phyloP scores from a whole-genome alignment of 1,284 basidiomycete species.

The Cutaneotrichosporon sp. region DNA sequence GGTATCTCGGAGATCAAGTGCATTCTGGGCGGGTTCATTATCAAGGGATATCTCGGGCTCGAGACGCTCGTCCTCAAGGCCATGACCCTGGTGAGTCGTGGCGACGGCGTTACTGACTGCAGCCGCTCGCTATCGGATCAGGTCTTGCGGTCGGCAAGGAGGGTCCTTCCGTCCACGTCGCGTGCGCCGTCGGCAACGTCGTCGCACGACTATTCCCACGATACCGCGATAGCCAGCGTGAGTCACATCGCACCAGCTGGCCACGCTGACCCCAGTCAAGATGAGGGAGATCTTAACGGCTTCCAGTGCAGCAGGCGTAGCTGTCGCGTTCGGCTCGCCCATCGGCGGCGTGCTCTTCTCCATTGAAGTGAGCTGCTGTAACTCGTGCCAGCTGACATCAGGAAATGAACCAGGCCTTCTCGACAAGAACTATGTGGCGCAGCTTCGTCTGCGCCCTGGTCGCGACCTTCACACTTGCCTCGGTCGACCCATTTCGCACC shows the following conservation, averaged over 20 bases:
- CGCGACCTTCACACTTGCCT: slow-evolving; percentile 91
- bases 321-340: slow-evolving; percentile 95
- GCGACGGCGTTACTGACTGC: slow-evolving; percentile 21
- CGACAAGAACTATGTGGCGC: slow-evolving; percentile 97
- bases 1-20: slow-evolving; percentile 99
- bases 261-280: slow-evolving; percentile 63
- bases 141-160: slow-evolving; percentile 98
- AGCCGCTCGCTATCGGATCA: slow-evolving; percentile 95
- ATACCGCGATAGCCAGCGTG: slow-evolving; percentile 86
- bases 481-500: slow-evolving; percentile 97
- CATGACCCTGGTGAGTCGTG: slow-evolving; percentile 71
- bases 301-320: slow-evolving; percentile 94
- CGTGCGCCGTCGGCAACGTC: slow-evolving; percentile 87
- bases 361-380: slow-evolving; percentile 57
- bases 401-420: slow-evolving; percentile 98
- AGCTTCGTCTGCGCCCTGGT: slow-evolving; percentile 96
- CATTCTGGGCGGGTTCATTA: slow-evolving; percentile 94
- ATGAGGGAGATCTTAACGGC: slow-evolving; percentile 95
- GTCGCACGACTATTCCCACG: slow-evolving; percentile 78
- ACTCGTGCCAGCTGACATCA: slow-evolving; percentile 44
- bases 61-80: slow-evolving; percentile 90
- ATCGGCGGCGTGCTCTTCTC: slow-evolving; percentile 96
- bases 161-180: slow-evolving; percentile 96
- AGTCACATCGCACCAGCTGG: slow-evolving; percentile 36
- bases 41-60: slow-evolving; percentile 90